Evolutionary conservation across 352 stramenopile genomes (phyloP).

Genomic region (Globisporangium solare): DNA sequence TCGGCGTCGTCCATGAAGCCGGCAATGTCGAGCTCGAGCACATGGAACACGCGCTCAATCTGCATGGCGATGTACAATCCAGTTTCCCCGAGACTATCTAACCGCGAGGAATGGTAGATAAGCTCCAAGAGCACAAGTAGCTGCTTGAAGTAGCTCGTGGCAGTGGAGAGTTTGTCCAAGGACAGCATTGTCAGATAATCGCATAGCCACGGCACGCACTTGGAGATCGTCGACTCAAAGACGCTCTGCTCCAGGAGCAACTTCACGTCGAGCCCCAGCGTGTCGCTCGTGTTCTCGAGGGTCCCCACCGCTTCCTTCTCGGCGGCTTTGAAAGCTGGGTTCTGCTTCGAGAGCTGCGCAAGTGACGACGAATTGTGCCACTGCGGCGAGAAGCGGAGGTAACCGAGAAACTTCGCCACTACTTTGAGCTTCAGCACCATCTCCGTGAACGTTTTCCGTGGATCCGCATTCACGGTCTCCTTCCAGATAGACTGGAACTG

Average conservation of each 20-base stretch:
- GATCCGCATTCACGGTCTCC: conserved; percentile 17
- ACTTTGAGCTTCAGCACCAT: conserved; percentile 55
- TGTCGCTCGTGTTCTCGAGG: conserved; percentile 25
- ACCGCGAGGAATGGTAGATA: conserved; percentile 38
- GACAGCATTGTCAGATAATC: conserved; percentile 64
- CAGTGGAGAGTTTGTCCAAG: conserved; percentile 39
- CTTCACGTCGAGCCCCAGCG: conserved; percentile 38
- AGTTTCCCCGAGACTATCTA: conserved; percentile 45
- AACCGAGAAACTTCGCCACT: conserved; percentile 66
- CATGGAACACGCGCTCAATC: conserved; percentile 52
- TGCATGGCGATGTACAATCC: conserved; percentile 53
- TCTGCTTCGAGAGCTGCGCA: conserved; percentile 24
- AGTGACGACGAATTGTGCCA: conserved; percentile 46
- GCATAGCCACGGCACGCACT: conserved; percentile 60
- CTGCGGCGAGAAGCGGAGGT: conserved; percentile 54
- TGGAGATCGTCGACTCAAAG: conserved; percentile 29
- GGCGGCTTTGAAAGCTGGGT: conserved; percentile 44
- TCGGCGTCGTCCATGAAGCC: conserved; percentile 16
- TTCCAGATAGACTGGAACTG: conserved; percentile 37
- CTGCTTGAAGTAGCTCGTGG: conserved; percentile 47
- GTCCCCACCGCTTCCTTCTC: conserved; percentile 47
- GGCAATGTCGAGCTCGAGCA: conserved; percentile 26
- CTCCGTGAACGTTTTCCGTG: conserved; percentile 59
- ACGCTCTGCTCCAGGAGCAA: conserved; percentile 42
- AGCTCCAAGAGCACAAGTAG: conserved; percentile 35